Base-by-base conservation (phyloP, 75 land plant genomes). In the Cupressus sempervirens region DNA sequence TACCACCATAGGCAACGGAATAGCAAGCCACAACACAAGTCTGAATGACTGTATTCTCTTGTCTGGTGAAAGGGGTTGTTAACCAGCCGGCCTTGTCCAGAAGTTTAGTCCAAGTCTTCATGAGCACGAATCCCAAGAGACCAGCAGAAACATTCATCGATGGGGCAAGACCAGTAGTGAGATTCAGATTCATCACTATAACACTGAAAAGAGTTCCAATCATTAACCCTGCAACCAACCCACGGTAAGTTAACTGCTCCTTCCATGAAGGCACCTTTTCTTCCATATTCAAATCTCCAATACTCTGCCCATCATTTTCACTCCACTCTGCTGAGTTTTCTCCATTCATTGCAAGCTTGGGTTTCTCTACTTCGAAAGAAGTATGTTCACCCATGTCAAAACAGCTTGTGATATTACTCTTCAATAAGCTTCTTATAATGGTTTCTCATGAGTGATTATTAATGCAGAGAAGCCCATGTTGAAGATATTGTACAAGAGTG, bases 121-220 rank as follows among this genome's bases (percentile, higher is more conserved):
- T 70, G 82, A 91, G 87, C 53, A 96, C 90, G 86, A 94, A 96
- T 53, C 95, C 93, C 40, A 96, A 89, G 23, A 96, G 88, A 26
- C 97, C 98, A 2, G 97, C 97, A 11, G 98, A 91, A 58, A 96
- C 93, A 84, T 96, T 95, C 77, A 96, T 91, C 32, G 96, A 88
- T 0, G 98, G 98, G 41, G 93, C 92, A 12, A 96, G 87, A 38
- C 98, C 98, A 35, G 92, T 90, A 2, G 98, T 93, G 83, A 96
- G 92, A 83, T 85, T 92, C 32, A 96, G 92, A 87, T 94, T 94
- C 93, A 92, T 94, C 4, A 93, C 91, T 73, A 96, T 94, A 50
- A 96, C 86, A 70, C 93, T 91, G 89, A 94, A 96, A 20, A 96
- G 38, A 3, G 83, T 41, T 0, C 98, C 98, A 45, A 96, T 88